Percentiles rank a stretch among this genome's conserved stretches.
These are phyloP conservation scores for Microdochium bolleyi DNA, from an alignment of 2,329 filamentous ascomycete genomes.

Conservation along the genomic window DNA sequence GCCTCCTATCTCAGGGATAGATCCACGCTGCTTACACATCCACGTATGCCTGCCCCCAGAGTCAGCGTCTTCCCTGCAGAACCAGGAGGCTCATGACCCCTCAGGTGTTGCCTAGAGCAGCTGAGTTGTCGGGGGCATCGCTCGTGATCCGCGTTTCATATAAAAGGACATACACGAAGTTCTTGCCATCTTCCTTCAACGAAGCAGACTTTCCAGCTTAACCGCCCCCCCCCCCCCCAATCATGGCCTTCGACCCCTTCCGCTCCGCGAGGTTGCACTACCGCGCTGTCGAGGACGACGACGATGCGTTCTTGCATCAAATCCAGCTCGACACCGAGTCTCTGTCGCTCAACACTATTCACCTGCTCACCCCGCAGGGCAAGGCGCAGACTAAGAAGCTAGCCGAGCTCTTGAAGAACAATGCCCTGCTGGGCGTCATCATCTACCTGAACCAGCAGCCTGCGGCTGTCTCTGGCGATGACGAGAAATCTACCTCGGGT, in stretches of 20 bases:
- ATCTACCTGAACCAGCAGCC: constrained; percentile 24
- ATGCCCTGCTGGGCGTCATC: constrained; percentile 23
- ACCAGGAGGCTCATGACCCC: too few species aligned
- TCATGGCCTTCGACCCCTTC: constrained; percentile 17
- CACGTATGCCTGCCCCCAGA: too few species aligned
- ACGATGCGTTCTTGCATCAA: constrained; percentile 18
- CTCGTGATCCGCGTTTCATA: too few species aligned
- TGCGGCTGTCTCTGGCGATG: not conserved
- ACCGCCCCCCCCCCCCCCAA: too few species aligned
- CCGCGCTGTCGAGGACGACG: constrained; percentile 23
- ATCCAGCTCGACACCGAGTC: constrained; percentile 19
- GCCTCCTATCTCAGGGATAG: too few species aligned
- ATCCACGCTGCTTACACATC: too few species aligned
- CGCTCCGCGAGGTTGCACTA: constrained; percentile 26
- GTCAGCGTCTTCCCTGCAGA: too few species aligned
- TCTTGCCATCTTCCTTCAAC: too few species aligned
- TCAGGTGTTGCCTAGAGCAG: too few species aligned
- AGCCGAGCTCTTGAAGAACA: constrained; percentile 16
- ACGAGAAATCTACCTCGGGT: not conserved
- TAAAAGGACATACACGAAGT: too few species aligned
- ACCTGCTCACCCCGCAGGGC: constrained; percentile 19
- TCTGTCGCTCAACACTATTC: constrained; percentile 15
- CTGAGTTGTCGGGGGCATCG: too few species aligned
- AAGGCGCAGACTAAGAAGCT: constrained; percentile 16
- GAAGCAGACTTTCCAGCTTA: too few species aligned